Evolutionary conservation across 2,329 filamentous ascomycete genomes (phyloP), one percentile per base, ranked within the genome.

Genomic region (Penicillium sp.): DNA sequence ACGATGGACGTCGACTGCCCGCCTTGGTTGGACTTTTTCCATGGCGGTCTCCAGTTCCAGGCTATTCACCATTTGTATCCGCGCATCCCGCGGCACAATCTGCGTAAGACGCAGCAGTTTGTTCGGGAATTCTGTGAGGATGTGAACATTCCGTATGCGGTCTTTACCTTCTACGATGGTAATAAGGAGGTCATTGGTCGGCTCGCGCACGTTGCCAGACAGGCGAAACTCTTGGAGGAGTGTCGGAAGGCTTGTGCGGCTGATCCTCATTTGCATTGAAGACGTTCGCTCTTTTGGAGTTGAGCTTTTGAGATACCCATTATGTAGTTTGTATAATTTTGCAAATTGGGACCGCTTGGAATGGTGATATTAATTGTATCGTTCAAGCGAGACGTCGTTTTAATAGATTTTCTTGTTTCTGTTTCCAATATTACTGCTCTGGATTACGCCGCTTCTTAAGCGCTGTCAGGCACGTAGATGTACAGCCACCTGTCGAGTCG

Each of bases 1-100:
- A 95, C 91, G 7, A 96, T 96, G 91, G 90, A 95, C 60, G 85
- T 95, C 15, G 90, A 93, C 66, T 95, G 91, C 67, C 89, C 91
- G 0, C 77, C 80, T 13, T 95, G 90, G 90, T 78, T 95, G 29
- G 90, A 96, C 69, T 96, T 91, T 66, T 81, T 95, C 69, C 90
- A 95, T 63, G 90, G 90, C 18, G 91, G 91, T 2, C 76, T 96
- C 56, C 90, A 95, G 72, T 95, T 95, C 73, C 90, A 96, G 74
- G 90, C 86, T 3, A 86, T 95, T 41, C 90, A 95, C 67, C 90
- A 95, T 70, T 74, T 95, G 35, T 95, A 86, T 65, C 90, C 91
- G 1, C 82, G 90, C 4, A 84, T 95, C 53, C 91, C 91, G 8
- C 79, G 90, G 25, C 91, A 95, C 70, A 95, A 95, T 70, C 80